Evolutionary conservation across 768 basidiomycete species (phyloP).

Genomic region (Boletus reticulatus): DNA sequence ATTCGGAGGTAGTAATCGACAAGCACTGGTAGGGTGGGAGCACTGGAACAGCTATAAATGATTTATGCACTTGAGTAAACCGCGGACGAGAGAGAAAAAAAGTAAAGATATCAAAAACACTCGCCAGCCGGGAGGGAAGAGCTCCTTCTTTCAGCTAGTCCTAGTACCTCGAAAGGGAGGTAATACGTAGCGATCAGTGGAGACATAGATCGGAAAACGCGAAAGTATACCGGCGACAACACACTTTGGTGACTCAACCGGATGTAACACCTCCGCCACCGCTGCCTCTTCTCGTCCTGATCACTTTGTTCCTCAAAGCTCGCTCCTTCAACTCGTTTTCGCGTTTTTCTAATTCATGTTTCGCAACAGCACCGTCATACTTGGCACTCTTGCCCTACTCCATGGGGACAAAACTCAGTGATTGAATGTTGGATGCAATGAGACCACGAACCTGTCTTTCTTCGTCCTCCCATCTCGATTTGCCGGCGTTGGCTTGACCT

Average conservation of each 20-base stretch:
- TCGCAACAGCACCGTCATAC: constrained; percentile 9
- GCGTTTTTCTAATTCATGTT: constrained; percentile 56
- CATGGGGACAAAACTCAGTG: constrained; percentile 12
- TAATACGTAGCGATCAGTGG: constrained; percentile 22
- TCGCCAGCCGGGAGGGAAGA: constrained; percentile 23
- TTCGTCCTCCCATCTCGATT: constrained; percentile 53
- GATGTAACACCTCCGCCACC: constrained; percentile 16
- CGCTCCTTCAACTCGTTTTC: constrained; percentile 82
- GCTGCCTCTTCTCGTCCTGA: constrained; percentile 61
- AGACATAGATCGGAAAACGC: constrained; percentile 11
- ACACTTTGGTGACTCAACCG: constrained; percentile 17
- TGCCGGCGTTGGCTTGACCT: constrained; percentile 60
- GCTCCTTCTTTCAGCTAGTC: constrained; percentile 19
- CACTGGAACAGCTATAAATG: constrained; percentile 21
- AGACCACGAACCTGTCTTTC: constrained; percentile 24
- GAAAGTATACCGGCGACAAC: constrained; percentile 23
- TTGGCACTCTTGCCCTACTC: constrained; percentile 19
- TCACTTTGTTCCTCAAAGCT: constrained; percentile 80
- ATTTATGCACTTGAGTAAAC: constrained; percentile 22
- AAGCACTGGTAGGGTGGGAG: constrained; percentile 13
- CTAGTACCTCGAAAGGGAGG: constrained; percentile 24
- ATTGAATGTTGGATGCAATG: constrained; percentile 2
- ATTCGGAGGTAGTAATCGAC: constrained; percentile 22
- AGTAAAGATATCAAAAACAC: constrained; percentile 16
- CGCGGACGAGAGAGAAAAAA: not conserved